A percentile compares a stretch with the other conserved stretches of the same genome.
Conservation (phyloP, 2,329 filamentous ascomycete genomes). For the Arthrobotrys conoides region DNA sequence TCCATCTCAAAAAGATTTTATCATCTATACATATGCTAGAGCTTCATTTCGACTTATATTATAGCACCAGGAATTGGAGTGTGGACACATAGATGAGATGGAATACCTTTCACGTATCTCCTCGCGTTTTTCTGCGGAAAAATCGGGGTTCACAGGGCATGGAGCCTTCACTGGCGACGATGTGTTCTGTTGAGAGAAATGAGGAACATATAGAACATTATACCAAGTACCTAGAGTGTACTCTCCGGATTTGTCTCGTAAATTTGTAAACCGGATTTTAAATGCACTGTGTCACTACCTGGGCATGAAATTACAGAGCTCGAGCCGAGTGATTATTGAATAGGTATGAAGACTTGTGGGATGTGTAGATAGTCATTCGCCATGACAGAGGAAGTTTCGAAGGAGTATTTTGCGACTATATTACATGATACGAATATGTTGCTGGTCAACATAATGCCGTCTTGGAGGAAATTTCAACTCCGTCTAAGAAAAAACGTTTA, state of each 20-base stretch:
- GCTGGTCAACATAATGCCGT: conserved; percentile 41
- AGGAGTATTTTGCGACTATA: conserved; percentile 40
- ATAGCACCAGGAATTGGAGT: conserved; percentile 60
- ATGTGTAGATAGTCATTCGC: background rate
- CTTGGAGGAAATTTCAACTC: conserved; percentile 38
- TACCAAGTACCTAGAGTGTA: no score
- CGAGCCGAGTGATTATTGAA: no score
- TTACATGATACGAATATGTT: conserved; percentile 48
- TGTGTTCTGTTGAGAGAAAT: conserved; percentile 58
- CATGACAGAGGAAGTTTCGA: background rate
- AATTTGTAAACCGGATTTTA: no score
- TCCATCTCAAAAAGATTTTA: conserved; percentile 60
- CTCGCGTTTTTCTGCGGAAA: conserved; percentile 13
- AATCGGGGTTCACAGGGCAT: conserved; percentile 50
- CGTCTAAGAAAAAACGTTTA: conserved; percentile 43
- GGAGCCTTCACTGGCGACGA: conserved; percentile 51
- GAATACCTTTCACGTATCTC: conserved; percentile 61
- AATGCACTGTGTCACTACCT: no score
- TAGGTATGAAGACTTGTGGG: no score
- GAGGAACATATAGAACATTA: conserved; percentile 51
- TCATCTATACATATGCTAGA: conserved; percentile 62
- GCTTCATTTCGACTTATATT: conserved; percentile 57
- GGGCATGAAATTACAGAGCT: no score
- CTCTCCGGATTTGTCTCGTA: no score
- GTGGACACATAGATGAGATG: conserved; percentile 62